These are phyloP conservation scores for Ulota crispa DNA, from an alignment of 225 moss, liverwort and hornwort species.

Conservation along the genomic window DNA sequence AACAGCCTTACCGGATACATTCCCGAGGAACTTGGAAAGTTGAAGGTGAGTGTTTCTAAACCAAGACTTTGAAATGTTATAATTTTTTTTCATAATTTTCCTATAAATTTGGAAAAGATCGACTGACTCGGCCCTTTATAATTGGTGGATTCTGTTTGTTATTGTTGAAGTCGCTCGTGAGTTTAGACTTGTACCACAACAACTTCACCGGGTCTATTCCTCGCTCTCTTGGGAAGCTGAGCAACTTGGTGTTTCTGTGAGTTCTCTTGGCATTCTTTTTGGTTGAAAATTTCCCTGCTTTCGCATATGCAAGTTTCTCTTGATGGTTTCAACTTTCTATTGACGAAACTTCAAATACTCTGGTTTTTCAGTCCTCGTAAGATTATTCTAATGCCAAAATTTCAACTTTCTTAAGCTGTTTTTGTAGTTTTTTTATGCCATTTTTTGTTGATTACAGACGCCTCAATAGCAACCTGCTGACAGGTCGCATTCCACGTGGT, in stretches of 20 bases:
- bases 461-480: slow-evolving; percentile 52
- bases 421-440: neutral
- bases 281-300: neutral
- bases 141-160: neutral
- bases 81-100: too few species aligned
- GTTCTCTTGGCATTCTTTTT: neutral
- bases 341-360: neutral
- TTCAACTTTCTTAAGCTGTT: neutral
- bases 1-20: slow-evolving; percentile 57
- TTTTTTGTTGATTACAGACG: slow-evolving; percentile 32
- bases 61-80: neutral
- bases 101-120: neutral
- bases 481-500: slow-evolving; percentile 62
- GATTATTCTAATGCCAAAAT: neutral
- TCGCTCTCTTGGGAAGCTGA: slow-evolving; percentile 51
- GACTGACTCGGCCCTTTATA: neutral
- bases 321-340: neutral
- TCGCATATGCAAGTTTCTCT: neutral
- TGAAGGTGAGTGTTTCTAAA: slow-evolving; percentile 37
- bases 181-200: slow-evolving; percentile 65
- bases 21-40: slow-evolving; percentile 50
- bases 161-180: slow-evolving; percentile 49
- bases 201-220: slow-evolving; percentile 64
- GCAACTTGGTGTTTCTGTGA: slow-evolving; percentile 54
- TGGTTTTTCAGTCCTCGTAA: neutral